Percentiles rank a stretch among this genome's conserved stretches.
Evolutionary conservation across 495 filamentous ascomycete genomes (phyloP).

Genomic region (Penicilliopsis zonata): DNA sequence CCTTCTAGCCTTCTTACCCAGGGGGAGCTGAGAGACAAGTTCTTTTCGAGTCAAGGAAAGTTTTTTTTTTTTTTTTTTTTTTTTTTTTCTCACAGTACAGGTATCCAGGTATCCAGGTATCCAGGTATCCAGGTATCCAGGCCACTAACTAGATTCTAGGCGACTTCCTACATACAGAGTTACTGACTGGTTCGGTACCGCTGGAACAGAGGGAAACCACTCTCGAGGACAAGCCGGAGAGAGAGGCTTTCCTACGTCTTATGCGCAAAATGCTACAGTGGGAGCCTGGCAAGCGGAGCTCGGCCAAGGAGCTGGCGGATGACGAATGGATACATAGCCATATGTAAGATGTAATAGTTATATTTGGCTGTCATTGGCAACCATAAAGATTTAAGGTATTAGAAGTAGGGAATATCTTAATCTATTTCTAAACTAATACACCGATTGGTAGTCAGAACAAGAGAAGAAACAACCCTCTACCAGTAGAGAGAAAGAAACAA

Average conservation of each 20-base stretch:
- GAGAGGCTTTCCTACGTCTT: conserved; percentile 20
- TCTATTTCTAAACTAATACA: too few relatives aligned
- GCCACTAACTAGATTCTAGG: conserved; percentile 7
- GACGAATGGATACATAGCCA: conserved; percentile 20
- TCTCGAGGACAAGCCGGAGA: conserved; percentile 14
- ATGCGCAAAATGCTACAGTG: conserved; percentile 25
- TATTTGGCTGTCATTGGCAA: too few relatives aligned
- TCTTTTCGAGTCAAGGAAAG: conserved; percentile 11
- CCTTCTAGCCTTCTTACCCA: conserved; percentile 18
- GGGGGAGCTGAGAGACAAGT: conserved; percentile 8
- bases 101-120: neutral
- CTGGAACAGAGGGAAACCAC: conserved; percentile 16
- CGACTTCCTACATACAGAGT: conserved; percentile 3
- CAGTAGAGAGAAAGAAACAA: too few relatives aligned
- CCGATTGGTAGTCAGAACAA: too few relatives aligned
- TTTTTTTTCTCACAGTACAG: neutral
- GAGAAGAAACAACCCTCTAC: too few relatives aligned
- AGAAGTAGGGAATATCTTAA: too few relatives aligned
- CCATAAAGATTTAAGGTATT: too few relatives aligned
- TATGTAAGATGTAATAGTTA: too few relatives aligned
- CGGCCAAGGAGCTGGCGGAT: conserved; percentile 11
- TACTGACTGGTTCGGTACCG: conserved; percentile 7
- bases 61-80: neutral
- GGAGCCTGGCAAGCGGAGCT: conserved; percentile 13
- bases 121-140: neutral